Base-by-base conservation (phyloP, 1,139 yeast species). In the Yamadazyma diddensiae region DNA sequence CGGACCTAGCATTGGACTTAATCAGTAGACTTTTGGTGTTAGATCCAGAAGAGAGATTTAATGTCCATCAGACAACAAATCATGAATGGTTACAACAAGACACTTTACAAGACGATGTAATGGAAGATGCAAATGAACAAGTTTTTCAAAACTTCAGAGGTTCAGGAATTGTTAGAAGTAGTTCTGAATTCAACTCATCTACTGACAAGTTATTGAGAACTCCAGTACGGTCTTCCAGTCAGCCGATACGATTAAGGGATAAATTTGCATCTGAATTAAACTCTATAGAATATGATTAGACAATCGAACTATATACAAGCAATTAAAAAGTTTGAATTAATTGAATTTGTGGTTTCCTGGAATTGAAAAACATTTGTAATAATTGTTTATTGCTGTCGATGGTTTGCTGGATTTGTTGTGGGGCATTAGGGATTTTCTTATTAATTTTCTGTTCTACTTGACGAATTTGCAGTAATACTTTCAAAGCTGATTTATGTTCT, bases 1-100 rank as follows among this genome's bases (percentile, higher is more conserved):
- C 67, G 28, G 92, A 83, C 50, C 50, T 68, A 2, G 86, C 77
- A 0, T 55, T 83, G 33, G 88, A 83, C 50, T 60, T 83, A 39
- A 80, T 83, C 5, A 68, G 82, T 14, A 70, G 73, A 32, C 57
- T 84, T 31, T 55, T 84, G 27, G 73, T 79, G 16, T 74, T 78
- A 8, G 76, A 81, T 43, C 78, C 88, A 0, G 53, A 53, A 2
- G 59, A 65, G 19, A 59, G 94, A 38, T 65, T 58, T 31, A 73
- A 72, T 33, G 76, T 81, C 2, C 52, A 57, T 3, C 68, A 73
- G 33, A 73, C 85, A 0, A 50, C 70, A 9, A 43, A 49, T 1
- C 94, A 83, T 55, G 65, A 62, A 16, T 31, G 34, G 34, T 26
- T 35, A 12, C 30, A 22, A 6, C 20, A 35, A 11, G 35, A 35